Evolutionary conservation across 768 basidiomycete species (phyloP), one percentile per base, ranked within the genome.

Genomic region (Fibroporia radiculosa): DNA sequence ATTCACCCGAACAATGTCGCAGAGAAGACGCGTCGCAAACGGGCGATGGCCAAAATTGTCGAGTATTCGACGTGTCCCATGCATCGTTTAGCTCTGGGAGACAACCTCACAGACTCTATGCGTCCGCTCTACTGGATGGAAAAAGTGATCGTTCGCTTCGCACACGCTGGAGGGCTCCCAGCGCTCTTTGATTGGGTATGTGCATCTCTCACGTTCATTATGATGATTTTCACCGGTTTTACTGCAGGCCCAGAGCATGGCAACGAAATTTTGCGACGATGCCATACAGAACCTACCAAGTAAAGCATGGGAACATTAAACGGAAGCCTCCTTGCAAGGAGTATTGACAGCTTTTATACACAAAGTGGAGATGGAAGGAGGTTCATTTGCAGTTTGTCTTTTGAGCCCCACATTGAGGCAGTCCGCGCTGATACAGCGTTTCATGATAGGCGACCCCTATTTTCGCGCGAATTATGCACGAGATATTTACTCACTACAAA

Each of bases 121-220:
- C 50, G 58, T 4, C 56, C 58, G 2, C 38, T 63, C 37, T 62
- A 62, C 38, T 50, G 53, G 53, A 50, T 48, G 0, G 35, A 51
- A 3, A 29, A 47, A 4, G 46, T 63, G 4, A 39, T 23, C 20
- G 46, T 55, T 28, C 42, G 43, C 20, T 60, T 60, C 32, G 44
- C 47, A 3, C 60, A 59, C 11, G 57, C 56, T 1, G 60, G 62
- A 12, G 60, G 60, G 1, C 42, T 62, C 22, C 50, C 49, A 6
- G 55, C 59, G 1, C 36, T 63, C 29, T 52, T 62, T 28, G 55
- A 56, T 1, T 60, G 60, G 39, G 58, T 57, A 57, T 57, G 56
- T 27, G 6, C 55, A 48, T 11, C 23, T 39, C 10, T 27, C 20
- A 11, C 26, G 11, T 27, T 40, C 19, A 37, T n/a, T n/a, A 18